A percentile compares a stretch with the other conserved stretches of the same genome.
Conservation (phyloP, 768 basidiomycete species). For the Chalciporus sphaerocephalus region DNA sequence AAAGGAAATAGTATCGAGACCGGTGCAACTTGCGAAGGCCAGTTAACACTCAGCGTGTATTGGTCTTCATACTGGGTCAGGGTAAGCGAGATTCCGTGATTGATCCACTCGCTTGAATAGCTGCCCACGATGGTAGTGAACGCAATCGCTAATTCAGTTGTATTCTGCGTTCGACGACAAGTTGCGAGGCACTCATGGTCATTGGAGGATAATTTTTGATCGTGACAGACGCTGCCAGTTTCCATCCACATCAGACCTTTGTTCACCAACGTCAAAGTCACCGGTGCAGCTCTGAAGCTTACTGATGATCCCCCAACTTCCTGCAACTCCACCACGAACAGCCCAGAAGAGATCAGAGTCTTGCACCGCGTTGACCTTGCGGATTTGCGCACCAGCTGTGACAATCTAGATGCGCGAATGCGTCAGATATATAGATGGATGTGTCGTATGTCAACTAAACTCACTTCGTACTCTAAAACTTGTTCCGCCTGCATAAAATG, state of each 20-base stretch:
- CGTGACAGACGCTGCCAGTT: background rate
- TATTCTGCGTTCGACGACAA: constrained; percentile 2
- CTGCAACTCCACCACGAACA: constrained; percentile 41
- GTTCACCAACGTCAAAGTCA: too few relatives aligned
- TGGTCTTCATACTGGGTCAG: background rate
- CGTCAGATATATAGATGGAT: background rate
- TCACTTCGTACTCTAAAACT: constrained; percentile 34
- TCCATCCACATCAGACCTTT: background rate
- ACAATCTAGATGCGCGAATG: constrained; percentile 26
- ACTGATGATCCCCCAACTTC: constrained; percentile 43
- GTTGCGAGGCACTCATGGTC: background rate
- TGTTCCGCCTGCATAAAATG: constrained; percentile 27
- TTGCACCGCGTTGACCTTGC: constrained; percentile 36
- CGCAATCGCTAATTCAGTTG: background rate
- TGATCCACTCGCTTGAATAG: background rate
- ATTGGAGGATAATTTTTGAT: constrained; percentile 2
- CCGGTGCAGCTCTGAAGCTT: background rate
- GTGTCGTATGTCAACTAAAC: background rate
- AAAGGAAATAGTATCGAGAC: background rate
- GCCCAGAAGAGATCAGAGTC: constrained; percentile 29
- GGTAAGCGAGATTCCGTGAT: background rate
- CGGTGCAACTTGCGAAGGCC: background rate
- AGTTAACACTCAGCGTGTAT: background rate
- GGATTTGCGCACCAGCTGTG: constrained; percentile 34
- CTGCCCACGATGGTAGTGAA: constrained; percentile 5